phyloP scores from a whole-genome alignment of 805 yeast species.

The Candida patagonica region DNA sequence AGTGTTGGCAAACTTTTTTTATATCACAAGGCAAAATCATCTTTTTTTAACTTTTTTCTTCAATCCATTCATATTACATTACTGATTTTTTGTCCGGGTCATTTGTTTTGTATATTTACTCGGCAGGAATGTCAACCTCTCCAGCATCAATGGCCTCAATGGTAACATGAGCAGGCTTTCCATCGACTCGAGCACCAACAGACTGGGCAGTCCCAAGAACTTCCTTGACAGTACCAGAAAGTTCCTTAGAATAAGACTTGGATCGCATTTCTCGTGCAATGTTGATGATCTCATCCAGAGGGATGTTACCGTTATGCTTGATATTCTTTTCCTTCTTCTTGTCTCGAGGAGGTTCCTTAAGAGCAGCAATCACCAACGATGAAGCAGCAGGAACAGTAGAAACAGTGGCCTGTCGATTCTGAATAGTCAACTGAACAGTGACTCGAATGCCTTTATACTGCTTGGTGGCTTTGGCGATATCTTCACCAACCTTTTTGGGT shows the following conservation, averaged over 20 bases:
- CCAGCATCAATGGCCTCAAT: conserved; percentile 98
- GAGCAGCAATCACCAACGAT: conserved; percentile 95
- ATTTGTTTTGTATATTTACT: conserved; percentile 9
- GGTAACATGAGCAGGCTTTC: conserved; percentile 98
- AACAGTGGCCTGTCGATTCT: conserved; percentile 99
- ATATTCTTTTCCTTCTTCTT: conserved; percentile 99
- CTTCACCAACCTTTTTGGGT: conserved; percentile 99
- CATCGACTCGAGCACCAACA: conserved; percentile 98
- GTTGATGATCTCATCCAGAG: conserved; percentile 91
- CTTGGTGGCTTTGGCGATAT: conserved; percentile 99
- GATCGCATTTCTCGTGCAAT: conserved; percentile 96
- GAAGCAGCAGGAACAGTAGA: conserved; percentile 99
- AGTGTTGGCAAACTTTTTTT: conserved; percentile 76
- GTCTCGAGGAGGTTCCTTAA: conserved; percentile 99
- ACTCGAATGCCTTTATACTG: conserved; percentile 98
- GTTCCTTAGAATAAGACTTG: conserved; percentile 96
- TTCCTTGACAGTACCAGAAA: conserved; percentile 96
- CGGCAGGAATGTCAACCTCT: conserved; percentile 60
- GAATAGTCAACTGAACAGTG: conserved; percentile 96
- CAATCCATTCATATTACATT: conserved; percentile 8
- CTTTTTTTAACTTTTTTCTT: conserved; percentile 6
- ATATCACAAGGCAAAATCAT: not conserved
- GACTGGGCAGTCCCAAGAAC: conserved; percentile 99
- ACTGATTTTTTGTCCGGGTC: conserved; percentile 2
- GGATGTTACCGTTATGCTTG: conserved; percentile 98